These are phyloP conservation scores for Cryptococcus deneoformans DNA, from an alignment of 1,284 basidiomycete genomes.

Conservation along the genomic window DNA sequence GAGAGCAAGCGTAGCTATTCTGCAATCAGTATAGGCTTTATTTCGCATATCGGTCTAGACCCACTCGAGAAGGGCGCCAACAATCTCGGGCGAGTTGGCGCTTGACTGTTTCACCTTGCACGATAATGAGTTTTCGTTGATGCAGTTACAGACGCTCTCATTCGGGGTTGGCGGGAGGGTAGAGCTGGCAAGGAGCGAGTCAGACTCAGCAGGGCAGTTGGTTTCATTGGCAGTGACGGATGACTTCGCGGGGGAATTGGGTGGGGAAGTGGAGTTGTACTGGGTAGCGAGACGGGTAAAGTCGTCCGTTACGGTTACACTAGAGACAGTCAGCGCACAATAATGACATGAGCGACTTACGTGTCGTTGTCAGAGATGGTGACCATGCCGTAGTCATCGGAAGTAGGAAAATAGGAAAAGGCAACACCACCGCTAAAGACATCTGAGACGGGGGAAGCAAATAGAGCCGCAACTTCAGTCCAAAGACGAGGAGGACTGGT, in stretches of 20 bases:
- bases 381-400: conserved; percentile 79
- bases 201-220: conserved; percentile 62
- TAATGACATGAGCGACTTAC: conserved; percentile 27
- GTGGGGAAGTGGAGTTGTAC: conserved; percentile 59
- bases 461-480: conserved; percentile 75
- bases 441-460: conserved; percentile 67
- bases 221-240: conserved; percentile 60
- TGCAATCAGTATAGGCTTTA: neutral
- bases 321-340: conserved; percentile 6
- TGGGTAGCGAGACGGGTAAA: conserved; percentile 64
- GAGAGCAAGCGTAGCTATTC: conserved; percentile 60
- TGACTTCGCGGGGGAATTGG: conserved; percentile 63
- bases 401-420: conserved; percentile 71
- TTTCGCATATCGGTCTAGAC: conserved; percentile 8
- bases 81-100: conserved; percentile 61
- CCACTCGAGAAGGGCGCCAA: conserved; percentile 62
- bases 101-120: conserved; percentile 68
- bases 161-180: conserved; percentile 81
- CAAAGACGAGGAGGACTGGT: conserved; percentile 64
- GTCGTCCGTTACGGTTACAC: conserved; percentile 50
- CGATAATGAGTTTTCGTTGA: conserved; percentile 61
- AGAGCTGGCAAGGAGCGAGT: conserved; percentile 62
- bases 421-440: conserved; percentile 87
- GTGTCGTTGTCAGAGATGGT: conserved; percentile 56
- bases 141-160: conserved; percentile 70